These are phyloP conservation scores for Fraxinus xanthoxyloides DNA, from an alignment of 305 asterid genomes.

Conservation along the genomic window DNA sequence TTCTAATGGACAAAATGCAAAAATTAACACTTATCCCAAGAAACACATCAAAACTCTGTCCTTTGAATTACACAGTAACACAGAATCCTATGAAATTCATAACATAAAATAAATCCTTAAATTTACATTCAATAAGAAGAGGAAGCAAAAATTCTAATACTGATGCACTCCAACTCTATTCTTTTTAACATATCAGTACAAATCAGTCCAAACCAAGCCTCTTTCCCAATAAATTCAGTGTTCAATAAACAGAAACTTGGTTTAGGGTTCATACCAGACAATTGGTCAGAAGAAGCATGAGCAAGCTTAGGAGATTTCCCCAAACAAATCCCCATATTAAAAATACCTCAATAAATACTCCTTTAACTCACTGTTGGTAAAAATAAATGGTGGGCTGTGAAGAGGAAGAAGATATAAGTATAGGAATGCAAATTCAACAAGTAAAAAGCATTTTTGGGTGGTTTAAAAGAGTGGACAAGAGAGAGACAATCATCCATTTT, in stretches of 20 bases:
- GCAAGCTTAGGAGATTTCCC: conserved; percentile 35
- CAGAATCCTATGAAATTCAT: neutral
- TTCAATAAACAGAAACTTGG: neutral
- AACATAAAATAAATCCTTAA: neutral
- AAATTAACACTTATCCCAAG: neutral
- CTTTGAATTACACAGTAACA: neutral
- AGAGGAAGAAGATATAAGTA: neutral
- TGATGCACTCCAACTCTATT: neutral
- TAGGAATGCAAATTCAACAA: neutral
- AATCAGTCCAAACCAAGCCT: neutral
- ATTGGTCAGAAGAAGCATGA: conserved; percentile 24
- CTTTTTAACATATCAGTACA: neutral
- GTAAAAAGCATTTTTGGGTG: neutral
- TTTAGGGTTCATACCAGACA: conserved; percentile 27
- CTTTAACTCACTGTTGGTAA: neutral
- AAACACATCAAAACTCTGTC: neutral
- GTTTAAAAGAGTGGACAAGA: conserved; percentile 1
- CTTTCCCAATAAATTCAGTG: neutral
- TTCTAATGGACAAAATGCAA: neutral
- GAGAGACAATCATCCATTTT: neutral
- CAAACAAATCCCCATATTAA: conserved; percentile 40
- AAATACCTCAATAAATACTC: neutral
- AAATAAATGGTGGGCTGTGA: neutral
- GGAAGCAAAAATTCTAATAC: neutral
- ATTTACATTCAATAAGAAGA: neutral